Base-by-base conservation (phyloP, 352 stramenopile genomes). In the Phytophthora pseudosyringae region DNA sequence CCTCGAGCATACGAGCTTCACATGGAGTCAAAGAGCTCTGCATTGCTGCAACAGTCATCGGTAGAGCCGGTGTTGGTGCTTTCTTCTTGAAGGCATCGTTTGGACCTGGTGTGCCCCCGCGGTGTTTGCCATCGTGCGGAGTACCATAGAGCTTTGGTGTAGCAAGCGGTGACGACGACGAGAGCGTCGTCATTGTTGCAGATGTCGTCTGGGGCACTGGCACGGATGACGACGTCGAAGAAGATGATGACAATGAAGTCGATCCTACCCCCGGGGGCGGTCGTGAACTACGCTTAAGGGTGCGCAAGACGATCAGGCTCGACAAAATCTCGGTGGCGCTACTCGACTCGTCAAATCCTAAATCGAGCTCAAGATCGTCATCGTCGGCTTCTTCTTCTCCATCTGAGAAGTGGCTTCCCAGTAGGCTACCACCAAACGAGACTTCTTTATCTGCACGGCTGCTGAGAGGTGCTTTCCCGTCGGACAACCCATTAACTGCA, bases 301-400 rank as follows among this genome's bases (percentile, higher is more conserved):
- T 89, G 7, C 86, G 82, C 31, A 89, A 67, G 18, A 94, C 82
- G 46, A 94, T 92, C 47, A 93, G 38, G 47, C 85, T 92, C 12
- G 86, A 89, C 50, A 94, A 48, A 32, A 90, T 85, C 52, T 94
- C 84, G 0, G 86, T 94, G 32, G 86, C 86, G 46, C 80, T 94
- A 52, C 72, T 89, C 1, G 77, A 79, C 29, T 89, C 82, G 52
- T 92, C 83, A 43, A 89, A 84, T 21, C 84, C 79, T 16, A 91
- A 53, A 16, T 91, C 82, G 0, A 84, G 55, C 15, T 90, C 83
- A 35, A 91, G 80, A 26, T 91, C 86, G 2, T 75, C 67, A 16
- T 78, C 71, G 4, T 88, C 77, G 1, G 33, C 50, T n/a, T 75
- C 58, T 11, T 70, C 57, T 48, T 78, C 66, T 58, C 52, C 66